Percentiles rank a stretch among this genome's conserved stretches.
These are phyloP conservation scores for Tephrocybe sp. DNA, from an alignment of 768 basidiomycete genomes.

Conservation along the genomic window DNA sequence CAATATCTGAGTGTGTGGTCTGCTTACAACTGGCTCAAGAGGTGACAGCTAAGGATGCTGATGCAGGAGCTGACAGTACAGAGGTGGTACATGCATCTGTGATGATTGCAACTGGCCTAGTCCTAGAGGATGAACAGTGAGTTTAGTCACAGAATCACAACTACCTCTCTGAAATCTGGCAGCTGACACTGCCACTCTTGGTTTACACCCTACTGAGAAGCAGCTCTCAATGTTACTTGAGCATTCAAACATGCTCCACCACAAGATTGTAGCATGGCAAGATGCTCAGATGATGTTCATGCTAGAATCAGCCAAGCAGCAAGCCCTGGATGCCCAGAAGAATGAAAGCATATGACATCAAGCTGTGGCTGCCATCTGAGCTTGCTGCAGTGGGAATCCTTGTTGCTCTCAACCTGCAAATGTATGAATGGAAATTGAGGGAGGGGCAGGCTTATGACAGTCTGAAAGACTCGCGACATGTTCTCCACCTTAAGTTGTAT, in stretches of 20 bases:
- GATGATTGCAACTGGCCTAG: conserved; percentile 6
- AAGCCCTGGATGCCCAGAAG: not conserved
- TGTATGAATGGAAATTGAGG: conserved; percentile 1
- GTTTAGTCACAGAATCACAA: not conserved
- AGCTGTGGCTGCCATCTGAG: not conserved
- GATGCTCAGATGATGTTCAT: not conserved
- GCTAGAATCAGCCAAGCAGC: not conserved
- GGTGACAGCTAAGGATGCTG: not conserved
- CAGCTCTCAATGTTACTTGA: not conserved
- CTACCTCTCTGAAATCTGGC: not conserved
- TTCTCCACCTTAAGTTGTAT: conserved; percentile 1
- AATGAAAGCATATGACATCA: not conserved
- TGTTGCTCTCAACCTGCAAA: not conserved
- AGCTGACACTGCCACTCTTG: conserved; percentile 1
- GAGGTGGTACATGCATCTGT: not conserved
- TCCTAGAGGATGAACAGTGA: conserved; percentile 3
- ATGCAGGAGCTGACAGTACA: not conserved
- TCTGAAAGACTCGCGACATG: conserved; percentile 1
- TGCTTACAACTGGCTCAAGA: not conserved
- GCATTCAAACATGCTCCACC: not conserved
- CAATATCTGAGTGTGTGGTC: not conserved
- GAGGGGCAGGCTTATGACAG: not conserved
- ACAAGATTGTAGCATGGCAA: not conserved
- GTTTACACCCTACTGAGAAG: not conserved
- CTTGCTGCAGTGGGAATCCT: not conserved